A percentile compares a stretch with the other conserved stretches of the same genome.
phyloP scores from a whole-genome alignment of 371 early-diverging fungal species.

The Mortierella sp. region DNA sequence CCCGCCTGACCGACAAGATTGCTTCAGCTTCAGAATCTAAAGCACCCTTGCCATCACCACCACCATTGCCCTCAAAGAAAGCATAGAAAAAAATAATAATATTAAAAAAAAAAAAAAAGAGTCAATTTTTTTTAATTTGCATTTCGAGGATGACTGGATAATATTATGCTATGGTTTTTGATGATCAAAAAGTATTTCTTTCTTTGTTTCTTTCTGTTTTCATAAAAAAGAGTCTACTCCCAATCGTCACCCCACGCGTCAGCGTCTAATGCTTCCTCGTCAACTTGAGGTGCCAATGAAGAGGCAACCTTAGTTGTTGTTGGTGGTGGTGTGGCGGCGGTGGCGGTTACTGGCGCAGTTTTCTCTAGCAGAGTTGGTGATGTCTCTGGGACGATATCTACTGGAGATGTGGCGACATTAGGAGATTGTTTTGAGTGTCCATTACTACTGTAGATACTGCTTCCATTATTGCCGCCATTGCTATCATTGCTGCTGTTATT shows the following conservation, averaged over 20 bases:
- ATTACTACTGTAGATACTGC: neutral
- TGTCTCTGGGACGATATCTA: neutral
- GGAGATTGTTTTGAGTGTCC: neutral
- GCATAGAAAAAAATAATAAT: neutral
- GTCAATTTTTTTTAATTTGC: too few relatives aligned
- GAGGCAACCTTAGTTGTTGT: slow-evolving; percentile 5
- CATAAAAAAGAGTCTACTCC: slow-evolving; percentile 14
- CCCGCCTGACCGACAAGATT: slow-evolving; percentile 16
- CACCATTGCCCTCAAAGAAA: slow-evolving; percentile 1
- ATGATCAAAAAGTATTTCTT: neutral
- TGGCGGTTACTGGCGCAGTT: neutral
- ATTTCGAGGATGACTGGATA: too few relatives aligned
- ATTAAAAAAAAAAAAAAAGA: neutral
- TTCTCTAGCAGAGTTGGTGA: neutral
- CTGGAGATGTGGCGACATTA: neutral
- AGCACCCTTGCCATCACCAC: neutral
- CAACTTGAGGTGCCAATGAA: slow-evolving; percentile 30
- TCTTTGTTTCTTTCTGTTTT: neutral
- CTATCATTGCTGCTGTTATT: neutral
- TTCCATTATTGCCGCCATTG: neutral
- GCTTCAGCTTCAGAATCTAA: slow-evolving; percentile 4
- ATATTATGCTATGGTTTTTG: too few relatives aligned
- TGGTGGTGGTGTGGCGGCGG: neutral
- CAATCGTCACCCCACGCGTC: slow-evolving; percentile 54
- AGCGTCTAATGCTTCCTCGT: slow-evolving; percentile 34